Base-by-base conservation (phyloP, 1,284 basidiomycete species). In the Ceratobasidium sp. region DNA sequence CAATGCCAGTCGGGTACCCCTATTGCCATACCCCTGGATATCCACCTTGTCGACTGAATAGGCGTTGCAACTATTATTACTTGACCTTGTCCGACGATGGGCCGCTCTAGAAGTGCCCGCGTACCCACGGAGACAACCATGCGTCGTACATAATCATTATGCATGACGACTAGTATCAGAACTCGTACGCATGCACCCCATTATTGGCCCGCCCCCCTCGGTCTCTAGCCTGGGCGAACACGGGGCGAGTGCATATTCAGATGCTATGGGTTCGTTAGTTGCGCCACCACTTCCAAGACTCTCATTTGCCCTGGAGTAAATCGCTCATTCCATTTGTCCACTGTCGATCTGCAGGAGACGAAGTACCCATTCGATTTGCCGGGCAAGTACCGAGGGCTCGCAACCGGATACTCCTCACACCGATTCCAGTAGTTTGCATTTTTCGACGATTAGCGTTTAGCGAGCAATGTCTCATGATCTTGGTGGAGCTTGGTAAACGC, bases 11-110 rank as follows among this genome's bases (percentile, higher is more conserved):
- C 22, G 27, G 25, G 32, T 47, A 64, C 58, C 58, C 58, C 58
- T 49, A 50, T 64, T 64, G 15, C 45, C 25, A 32, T 20, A 64
- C 58, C 58, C 58, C 47, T 52, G 47, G 47, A 27, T 7, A 29
- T 12, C 22, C 6, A 27, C 22, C 17, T 29, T 12, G 4, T 27
- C 22, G 22, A 50, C 22, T 22, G n/a, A n/a, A n/a, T n/a, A n/a
- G n/a, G n/a, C n/a, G n/a, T n/a, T n/a, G n/a, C n/a, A n/a, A n/a
- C n/a, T n/a, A n/a, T n/a, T n/a, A n/a, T n/a, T n/a, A n/a, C n/a
- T n/a, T n/a, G n/a, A n/a, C n/a, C n/a, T n/a, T n/a, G n/a, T n/a
- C n/a, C n/a, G n/a, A n/a, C n/a, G n/a, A n/a, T n/a, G n/a, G n/a
- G n/a, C n/a, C n/a, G n/a, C n/a, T n/a, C n/a, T n/a, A n/a, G n/a